Conservation (phyloP, 495 filamentous ascomycete species). For the Tetracladium setigerum region DNA sequence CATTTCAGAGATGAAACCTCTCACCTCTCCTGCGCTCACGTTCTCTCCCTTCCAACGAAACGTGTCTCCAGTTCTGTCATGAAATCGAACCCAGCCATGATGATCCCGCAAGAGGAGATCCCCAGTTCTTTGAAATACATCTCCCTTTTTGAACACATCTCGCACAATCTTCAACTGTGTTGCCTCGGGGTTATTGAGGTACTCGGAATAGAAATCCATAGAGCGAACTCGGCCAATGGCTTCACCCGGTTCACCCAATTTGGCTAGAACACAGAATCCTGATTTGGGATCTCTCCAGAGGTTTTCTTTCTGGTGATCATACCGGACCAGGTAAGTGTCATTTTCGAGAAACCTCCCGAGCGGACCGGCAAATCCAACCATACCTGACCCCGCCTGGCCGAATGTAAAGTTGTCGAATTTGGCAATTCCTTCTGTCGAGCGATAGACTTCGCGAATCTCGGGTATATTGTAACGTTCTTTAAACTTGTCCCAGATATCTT, state of each 20-base stretch:
- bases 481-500: constrained; percentile 24
- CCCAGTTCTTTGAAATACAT: constrained; percentile 20
- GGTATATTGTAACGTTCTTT: constrained; percentile 15
- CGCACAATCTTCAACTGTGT: constrained; percentile 17
- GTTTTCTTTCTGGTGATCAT: constrained; percentile 10
- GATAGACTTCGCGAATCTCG: constrained; percentile 22
- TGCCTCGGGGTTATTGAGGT: constrained; percentile 17
- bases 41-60: constrained; percentile 26
- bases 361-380: constrained; percentile 20
- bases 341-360: constrained; percentile 16
- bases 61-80: constrained; percentile 23
- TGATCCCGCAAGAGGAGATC: constrained; percentile 16
- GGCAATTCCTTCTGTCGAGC: constrained; percentile 19
- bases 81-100: constrained; percentile 20
- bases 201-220: constrained; percentile 20
- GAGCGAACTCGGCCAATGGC: constrained; percentile 21
- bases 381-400: constrained; percentile 13
- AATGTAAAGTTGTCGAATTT: constrained; percentile 20
- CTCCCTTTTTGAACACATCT: constrained; percentile 21
- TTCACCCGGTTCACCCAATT: constrained; percentile 18
- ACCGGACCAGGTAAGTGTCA: constrained; percentile 14
- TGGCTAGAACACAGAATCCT: constrained; percentile 16
- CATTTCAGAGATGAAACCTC: constrained; percentile 40
- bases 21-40: constrained; percentile 23
- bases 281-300: constrained; percentile 17